Evolutionary conservation across 164 flowering plant genomes (phyloP).

Genomic region (Umbilicus rupestris): DNA sequence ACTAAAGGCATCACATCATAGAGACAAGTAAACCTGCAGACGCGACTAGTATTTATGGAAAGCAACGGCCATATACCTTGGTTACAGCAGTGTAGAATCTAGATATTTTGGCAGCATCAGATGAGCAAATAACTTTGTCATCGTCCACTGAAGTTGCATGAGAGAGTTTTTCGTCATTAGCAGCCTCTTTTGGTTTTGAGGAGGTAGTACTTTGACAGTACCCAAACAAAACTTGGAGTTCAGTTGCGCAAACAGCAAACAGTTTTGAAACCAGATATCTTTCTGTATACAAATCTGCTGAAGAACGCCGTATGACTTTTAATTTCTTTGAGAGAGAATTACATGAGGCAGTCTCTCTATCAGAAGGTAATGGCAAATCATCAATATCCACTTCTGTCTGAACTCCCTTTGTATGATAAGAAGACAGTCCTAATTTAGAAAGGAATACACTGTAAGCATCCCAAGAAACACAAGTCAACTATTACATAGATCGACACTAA

Average conservation of each 20-base stretch:
- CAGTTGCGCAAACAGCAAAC: slow-evolving; percentile 46
- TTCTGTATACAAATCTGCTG: slow-evolving; percentile 26
- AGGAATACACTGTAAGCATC: slow-evolving; percentile 2
- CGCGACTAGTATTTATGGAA: neutral
- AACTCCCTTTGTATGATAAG: slow-evolving; percentile 47
- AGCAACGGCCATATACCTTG: slow-evolving; percentile 31
- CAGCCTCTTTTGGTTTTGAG: slow-evolving; percentile 18
- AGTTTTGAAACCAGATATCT: slow-evolving; percentile 46
- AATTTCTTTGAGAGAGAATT: slow-evolving; percentile 31
- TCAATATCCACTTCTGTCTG: slow-evolving; percentile 42
- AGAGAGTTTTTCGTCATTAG: slow-evolving; percentile 17
- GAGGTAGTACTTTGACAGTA: slow-evolving; percentile 23
- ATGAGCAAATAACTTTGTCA: slow-evolving; percentile 19
- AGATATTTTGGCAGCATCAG: slow-evolving; percentile 53
- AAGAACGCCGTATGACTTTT: slow-evolving; percentile 40
- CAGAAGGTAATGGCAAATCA: slow-evolving; percentile 13
- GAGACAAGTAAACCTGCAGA: neutral
- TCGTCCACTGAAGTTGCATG: slow-evolving; percentile 15
- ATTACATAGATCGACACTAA: slow-evolving; percentile 3
- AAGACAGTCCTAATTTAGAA: slow-evolving; percentile 19
- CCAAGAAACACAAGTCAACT: neutral
- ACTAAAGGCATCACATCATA: neutral
- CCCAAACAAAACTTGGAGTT: slow-evolving; percentile 54
- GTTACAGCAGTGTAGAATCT: slow-evolving; percentile 36
- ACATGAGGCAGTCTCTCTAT: slow-evolving; percentile 14